Conservation (phyloP, 495 filamentous ascomycete species). For the Penicillium diatomitis region DNA sequence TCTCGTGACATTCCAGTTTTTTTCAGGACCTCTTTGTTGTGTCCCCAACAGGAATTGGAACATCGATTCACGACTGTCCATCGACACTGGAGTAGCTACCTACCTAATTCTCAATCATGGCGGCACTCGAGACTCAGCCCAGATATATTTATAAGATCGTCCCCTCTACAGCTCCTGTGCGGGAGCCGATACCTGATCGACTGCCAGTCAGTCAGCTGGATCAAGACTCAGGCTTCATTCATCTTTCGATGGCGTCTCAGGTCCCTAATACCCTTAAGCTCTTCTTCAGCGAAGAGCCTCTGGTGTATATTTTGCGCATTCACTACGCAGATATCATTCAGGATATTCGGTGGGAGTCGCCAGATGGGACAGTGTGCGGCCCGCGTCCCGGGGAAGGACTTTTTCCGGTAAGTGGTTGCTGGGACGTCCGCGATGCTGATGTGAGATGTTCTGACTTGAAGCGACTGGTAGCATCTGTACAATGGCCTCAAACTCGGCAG, state of each 20-base stretch:
- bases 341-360: conserved; percentile 34
- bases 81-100: background rate
- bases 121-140: conserved; percentile 18
- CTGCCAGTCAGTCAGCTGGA: conserved; percentile 37
- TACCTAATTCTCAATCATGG: conserved; percentile 12
- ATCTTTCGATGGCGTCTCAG: conserved; percentile 34
- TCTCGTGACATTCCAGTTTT: too few relatives aligned
- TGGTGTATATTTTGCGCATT: conserved; percentile 71
- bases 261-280: conserved; percentile 44
- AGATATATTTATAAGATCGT: conserved; percentile 37
- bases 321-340: conserved; percentile 49
- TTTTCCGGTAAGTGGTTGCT: conserved; percentile 28
- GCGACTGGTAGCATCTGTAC: conserved; percentile 32
- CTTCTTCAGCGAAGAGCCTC: conserved; percentile 62
- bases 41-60: too few relatives aligned
- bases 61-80: too few relatives aligned
- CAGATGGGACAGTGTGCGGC: conserved; percentile 32
- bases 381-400: conserved; percentile 34
- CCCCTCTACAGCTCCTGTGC: conserved; percentile 31
- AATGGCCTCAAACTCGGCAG: conserved; percentile 36
- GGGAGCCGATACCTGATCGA: conserved; percentile 32
- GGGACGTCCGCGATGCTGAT: too few relatives aligned
- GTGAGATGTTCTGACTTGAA: background rate
- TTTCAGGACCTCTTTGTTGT: too few relatives aligned
- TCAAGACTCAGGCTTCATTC: conserved; percentile 30